Evolutionary conservation across 2,329 filamentous ascomycete species (phyloP).

Genomic region (Apiospora rasikravindrae): DNA sequence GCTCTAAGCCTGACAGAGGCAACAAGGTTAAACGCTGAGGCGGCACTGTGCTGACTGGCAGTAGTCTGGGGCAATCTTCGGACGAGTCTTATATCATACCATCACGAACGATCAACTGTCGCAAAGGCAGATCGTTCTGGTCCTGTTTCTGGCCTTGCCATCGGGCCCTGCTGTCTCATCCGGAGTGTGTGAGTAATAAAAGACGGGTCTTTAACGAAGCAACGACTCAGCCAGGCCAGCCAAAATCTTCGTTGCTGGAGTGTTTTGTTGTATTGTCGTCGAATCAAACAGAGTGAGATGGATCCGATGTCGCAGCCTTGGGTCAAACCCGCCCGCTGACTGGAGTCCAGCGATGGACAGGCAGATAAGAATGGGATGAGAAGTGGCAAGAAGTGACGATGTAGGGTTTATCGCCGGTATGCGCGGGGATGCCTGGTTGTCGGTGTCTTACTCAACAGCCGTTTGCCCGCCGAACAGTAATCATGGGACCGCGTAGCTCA

Average conservation of each 20-base stretch:
- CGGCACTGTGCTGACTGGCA: neutral
- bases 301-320: neutral
- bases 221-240: neutral
- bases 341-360: neutral
- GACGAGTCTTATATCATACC: neutral
- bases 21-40: conserved; percentile 7
- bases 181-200: neutral
- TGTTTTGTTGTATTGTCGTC: neutral
- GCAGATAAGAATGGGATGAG: neutral
- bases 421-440: neutral
- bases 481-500: neutral
- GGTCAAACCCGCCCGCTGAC: neutral
- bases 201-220: neutral
- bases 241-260: neutral
- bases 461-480: neutral
- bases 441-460: conserved; percentile 14
- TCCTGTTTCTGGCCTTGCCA: neutral
- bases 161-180: neutral
- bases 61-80: neutral
- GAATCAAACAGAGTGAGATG: neutral
- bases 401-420: neutral
- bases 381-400: neutral
- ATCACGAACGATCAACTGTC: neutral
- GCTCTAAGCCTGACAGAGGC: neutral
- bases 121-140: neutral